Evolutionary conservation across 2,329 filamentous ascomycete genomes (phyloP).

Genomic region (Magnaporthiopsis rhizophila): DNA sequence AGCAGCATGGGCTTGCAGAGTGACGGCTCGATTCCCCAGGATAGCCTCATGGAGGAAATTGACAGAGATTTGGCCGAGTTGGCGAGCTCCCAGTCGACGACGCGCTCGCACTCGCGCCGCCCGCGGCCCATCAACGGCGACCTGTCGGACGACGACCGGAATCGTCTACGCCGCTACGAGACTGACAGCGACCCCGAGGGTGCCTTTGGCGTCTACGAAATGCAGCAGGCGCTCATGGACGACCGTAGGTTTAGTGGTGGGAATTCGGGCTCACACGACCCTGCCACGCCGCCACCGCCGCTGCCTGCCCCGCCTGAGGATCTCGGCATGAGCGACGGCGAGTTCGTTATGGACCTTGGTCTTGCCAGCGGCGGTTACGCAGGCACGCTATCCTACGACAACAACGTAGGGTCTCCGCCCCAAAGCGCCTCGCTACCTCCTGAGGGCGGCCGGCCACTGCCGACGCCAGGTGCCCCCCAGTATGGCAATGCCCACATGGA

Average conservation of each 20-base stretch:
- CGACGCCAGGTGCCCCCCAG: slow-evolving; percentile 32
- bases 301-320: slow-evolving; percentile 43
- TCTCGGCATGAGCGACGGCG: slow-evolving; percentile 57
- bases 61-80: slow-evolving; percentile 39
- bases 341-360: slow-evolving; percentile 68
- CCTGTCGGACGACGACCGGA: slow-evolving; percentile 37
- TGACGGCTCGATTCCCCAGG: slow-evolving; percentile 36
- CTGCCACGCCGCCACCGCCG: slow-evolving; percentile 17
- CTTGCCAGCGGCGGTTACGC: slow-evolving; percentile 66
- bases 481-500: slow-evolving; percentile 65
- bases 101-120: slow-evolving; percentile 23
- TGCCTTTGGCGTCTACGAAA: slow-evolving; percentile 71
- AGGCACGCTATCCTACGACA: slow-evolving; percentile 42
- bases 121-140: slow-evolving; percentile 37
- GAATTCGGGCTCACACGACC: background rate
- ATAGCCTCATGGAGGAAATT: slow-evolving; percentile 50
- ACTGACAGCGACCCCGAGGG: slow-evolving; percentile 87
- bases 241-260: slow-evolving; percentile 54
- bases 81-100: background rate
- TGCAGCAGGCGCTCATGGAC: slow-evolving; percentile 78
- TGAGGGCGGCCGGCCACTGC: slow-evolving; percentile 37
- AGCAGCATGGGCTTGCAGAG: slow-evolving; percentile 25
- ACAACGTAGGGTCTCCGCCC: slow-evolving; percentile 35
- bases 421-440: slow-evolving; percentile 31
- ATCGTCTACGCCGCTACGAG: slow-evolving; percentile 40